phyloP scores from a whole-genome alignment of 306 rosid species.

The Citrullus amarus region DNA sequence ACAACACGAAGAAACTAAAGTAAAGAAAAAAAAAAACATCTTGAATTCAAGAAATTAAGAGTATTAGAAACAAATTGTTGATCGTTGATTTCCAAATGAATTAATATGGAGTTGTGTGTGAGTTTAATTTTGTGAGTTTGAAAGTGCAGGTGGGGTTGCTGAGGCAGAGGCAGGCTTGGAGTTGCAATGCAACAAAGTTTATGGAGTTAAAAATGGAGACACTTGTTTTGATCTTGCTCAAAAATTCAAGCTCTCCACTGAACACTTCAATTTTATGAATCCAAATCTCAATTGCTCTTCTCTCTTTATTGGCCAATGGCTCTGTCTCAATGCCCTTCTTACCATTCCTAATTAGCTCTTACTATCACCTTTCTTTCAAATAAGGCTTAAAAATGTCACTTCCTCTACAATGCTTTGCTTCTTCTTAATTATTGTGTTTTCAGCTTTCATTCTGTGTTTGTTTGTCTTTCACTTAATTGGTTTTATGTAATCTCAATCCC shows the following conservation, averaged over 20 bases:
- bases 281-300: slow-evolving; percentile 31
- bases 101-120: too few relatives aligned
- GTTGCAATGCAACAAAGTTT: slow-evolving; percentile 9
- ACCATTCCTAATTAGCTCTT: too few relatives aligned
- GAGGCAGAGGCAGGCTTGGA: background rate
- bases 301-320: slow-evolving; percentile 33
- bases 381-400: too few relatives aligned
- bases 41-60: too few relatives aligned
- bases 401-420: too few relatives aligned
- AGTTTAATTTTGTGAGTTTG: too few relatives aligned
- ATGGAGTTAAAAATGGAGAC: slow-evolving; percentile 25
- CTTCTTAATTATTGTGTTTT: too few relatives aligned
- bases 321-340: slow-evolving; percentile 9
- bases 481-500: background rate
- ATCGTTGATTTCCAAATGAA: too few relatives aligned
- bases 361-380: too few relatives aligned
- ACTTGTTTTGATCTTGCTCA: slow-evolving; percentile 16
- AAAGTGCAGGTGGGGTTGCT: background rate
- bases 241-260: slow-evolving; percentile 5
- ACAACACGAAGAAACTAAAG: too few relatives aligned
- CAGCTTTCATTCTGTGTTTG: background rate
- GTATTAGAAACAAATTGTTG: too few relatives aligned
- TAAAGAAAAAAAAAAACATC: too few relatives aligned
- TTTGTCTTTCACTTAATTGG: background rate
- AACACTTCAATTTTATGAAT: slow-evolving; percentile 11